Percentiles rank a stretch among this genome's conserved stretches.
These are phyloP conservation scores for Digitaria exilis DNA, from an alignment of 202 grass and related monocot genomes.

Conservation along the genomic window DNA sequence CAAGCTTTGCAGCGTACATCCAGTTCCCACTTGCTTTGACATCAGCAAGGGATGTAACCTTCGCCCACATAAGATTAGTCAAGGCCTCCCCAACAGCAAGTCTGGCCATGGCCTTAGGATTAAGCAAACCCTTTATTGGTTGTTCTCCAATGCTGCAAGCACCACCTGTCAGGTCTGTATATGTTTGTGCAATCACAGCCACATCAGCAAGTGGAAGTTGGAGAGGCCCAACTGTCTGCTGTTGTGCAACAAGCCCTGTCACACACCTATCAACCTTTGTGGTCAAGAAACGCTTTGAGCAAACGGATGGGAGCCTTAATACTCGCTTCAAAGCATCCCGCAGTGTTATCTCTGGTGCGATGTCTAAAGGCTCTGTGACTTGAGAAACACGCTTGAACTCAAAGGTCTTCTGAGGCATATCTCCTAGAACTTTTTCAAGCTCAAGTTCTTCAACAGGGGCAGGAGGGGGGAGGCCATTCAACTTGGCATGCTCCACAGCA, in stretches of 20 bases:
- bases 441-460: slow-evolving; percentile 66
- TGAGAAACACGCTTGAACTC: slow-evolving; percentile 55
- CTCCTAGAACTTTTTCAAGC: slow-evolving; percentile 80
- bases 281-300: slow-evolving; percentile 90
- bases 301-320: slow-evolving; percentile 74
- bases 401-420: slow-evolving; percentile 84
- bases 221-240: slow-evolving; percentile 86
- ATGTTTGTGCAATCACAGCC: slow-evolving; percentile 86
- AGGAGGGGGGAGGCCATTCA: slow-evolving; percentile 51
- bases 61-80: slow-evolving; percentile 90
- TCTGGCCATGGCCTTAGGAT: slow-evolving; percentile 78
- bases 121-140: slow-evolving; percentile 81
- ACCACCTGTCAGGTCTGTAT: slow-evolving; percentile 73
- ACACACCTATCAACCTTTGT: slow-evolving; percentile 95
- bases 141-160: slow-evolving; percentile 85
- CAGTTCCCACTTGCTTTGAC: slow-evolving; percentile 92
- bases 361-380: slow-evolving; percentile 54
- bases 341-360: slow-evolving; percentile 63
- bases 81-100: slow-evolving; percentile 81
- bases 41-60: slow-evolving; percentile 73
- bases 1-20: slow-evolving; percentile 96
- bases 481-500: slow-evolving; percentile 56
- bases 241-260: slow-evolving; percentile 88
- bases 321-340: slow-evolving; percentile 73
- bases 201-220: slow-evolving; percentile 90